These are phyloP conservation scores for Pyrenophora teres DNA, from an alignment of 2,329 filamentous ascomycete species.

Conservation along the genomic window DNA sequence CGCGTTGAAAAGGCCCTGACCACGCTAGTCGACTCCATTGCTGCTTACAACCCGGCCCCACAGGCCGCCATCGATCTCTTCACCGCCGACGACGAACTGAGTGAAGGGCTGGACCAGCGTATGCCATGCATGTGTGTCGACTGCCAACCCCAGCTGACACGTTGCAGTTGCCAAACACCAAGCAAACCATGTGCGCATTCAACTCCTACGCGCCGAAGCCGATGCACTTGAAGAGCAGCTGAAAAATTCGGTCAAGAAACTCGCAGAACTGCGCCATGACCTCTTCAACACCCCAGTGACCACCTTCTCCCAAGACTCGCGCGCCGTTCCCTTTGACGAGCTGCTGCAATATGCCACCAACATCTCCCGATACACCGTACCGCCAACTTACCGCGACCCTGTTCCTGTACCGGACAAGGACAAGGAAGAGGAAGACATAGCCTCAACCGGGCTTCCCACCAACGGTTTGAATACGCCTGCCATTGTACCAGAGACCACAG, in stretches of 20 bases:
- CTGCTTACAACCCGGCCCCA: constrained; percentile 78
- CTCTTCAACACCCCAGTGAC: constrained; percentile 59
- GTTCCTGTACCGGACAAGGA: constrained; percentile 27
- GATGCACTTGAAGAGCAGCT: constrained; percentile 72
- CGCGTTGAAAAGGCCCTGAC: constrained; percentile 60
- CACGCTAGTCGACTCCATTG: constrained; percentile 76
- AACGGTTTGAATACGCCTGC: constrained; percentile 39
- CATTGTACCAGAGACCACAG: constrained; percentile 28
- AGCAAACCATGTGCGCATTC: constrained; percentile 71
- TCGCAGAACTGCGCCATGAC: constrained; percentile 74
- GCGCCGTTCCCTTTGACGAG: constrained; percentile 68
- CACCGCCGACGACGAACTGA: constrained; percentile 70
- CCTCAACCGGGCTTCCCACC: constrained; percentile 30
- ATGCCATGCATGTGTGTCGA: constrained; percentile 18
- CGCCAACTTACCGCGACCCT: constrained; percentile 58
- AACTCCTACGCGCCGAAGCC: constrained; percentile 69
- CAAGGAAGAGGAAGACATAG: constrained; percentile 25
- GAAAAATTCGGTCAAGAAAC: constrained; percentile 69
- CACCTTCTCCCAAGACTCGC: constrained; percentile 47
- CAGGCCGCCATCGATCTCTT: constrained; percentile 71
- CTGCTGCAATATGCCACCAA: constrained; percentile 77
- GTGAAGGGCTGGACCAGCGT: constrained; percentile 69
- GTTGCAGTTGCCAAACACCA: constrained; percentile 73
- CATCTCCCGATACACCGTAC: constrained; percentile 79
- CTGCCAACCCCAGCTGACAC: constrained; percentile 8